phyloP scores from a whole-genome alignment of 805 yeast species.

The Spathaspora hagerdaliae region DNA sequence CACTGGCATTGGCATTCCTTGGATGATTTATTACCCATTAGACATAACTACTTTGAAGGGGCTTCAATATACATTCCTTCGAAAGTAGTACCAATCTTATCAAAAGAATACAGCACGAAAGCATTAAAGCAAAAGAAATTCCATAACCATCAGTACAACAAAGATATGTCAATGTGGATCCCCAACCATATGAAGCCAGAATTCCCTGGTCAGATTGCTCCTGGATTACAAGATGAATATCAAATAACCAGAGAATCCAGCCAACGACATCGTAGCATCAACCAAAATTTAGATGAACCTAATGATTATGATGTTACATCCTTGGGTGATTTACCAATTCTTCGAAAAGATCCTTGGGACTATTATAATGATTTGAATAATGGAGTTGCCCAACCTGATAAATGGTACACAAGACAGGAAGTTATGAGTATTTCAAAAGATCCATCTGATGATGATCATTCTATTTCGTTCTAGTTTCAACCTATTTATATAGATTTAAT shows the following conservation, averaged over 20 bases:
- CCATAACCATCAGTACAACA: conserved; percentile 33
- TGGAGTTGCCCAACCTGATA: conserved; percentile 10
- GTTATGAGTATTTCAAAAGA: background rate
- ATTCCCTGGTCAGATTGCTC: conserved; percentile 3
- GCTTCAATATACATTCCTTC: conserved; percentile 32
- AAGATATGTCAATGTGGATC: conserved; percentile 46
- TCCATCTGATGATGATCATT: background rate
- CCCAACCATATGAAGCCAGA: conserved; percentile 27
- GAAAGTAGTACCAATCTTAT: conserved; percentile 25
- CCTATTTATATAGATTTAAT: too few relatives aligned
- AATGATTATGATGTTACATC: conserved; percentile 18
- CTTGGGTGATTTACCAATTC: conserved; percentile 33
- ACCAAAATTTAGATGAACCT: conserved; percentile 20
- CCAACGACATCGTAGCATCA: conserved; percentile 19
- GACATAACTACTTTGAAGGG: conserved; percentile 35
- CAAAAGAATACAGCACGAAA: conserved; percentile 27
- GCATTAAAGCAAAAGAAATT: conserved; percentile 25
- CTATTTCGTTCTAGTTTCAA: too few relatives aligned
- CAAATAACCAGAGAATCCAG: conserved; percentile 21
- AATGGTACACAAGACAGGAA: conserved; percentile 17
- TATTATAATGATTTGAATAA: conserved; percentile 21
- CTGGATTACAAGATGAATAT: conserved; percentile 34
- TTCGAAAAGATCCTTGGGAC: conserved; percentile 37
- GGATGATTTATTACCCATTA: conserved; percentile 31
- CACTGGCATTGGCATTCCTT: conserved; percentile 37